These are phyloP conservation scores for Cladobotryum protrusum DNA, from an alignment of 2,329 filamentous ascomycete genomes.

Conservation along the genomic window DNA sequence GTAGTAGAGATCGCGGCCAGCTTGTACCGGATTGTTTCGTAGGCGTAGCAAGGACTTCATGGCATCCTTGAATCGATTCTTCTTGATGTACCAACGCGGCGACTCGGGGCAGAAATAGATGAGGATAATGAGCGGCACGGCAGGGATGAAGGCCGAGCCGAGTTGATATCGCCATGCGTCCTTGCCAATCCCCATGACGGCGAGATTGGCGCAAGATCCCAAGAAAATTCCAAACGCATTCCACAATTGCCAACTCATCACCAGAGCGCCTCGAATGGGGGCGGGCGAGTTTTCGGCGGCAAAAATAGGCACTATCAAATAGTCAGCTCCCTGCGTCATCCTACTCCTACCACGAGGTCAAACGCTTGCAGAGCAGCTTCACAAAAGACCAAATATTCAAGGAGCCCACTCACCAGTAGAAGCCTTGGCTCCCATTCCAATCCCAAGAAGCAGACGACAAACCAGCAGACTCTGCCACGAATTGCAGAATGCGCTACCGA, in stretches of 20 bases:
- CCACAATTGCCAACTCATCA: slow-evolving; percentile 78
- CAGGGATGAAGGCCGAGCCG: slow-evolving; percentile 57
- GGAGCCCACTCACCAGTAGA: slow-evolving; percentile 41
- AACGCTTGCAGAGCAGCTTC: neutral
- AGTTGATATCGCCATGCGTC: slow-evolving; percentile 57
- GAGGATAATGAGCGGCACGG: slow-evolving; percentile 48
- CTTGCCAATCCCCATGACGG: slow-evolving; percentile 28
- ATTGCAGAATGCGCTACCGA: slow-evolving; percentile 65
- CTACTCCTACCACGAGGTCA: neutral
- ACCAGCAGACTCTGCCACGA: slow-evolving; percentile 67
- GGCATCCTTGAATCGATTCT: slow-evolving; percentile 54
- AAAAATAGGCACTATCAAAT: slow-evolving; percentile 59
- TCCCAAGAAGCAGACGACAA: slow-evolving; percentile 65
- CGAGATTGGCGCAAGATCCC: slow-evolving; percentile 55
- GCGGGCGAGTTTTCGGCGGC: slow-evolving; percentile 69
- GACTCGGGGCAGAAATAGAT: slow-evolving; percentile 64
- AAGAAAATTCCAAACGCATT: slow-evolving; percentile 56
- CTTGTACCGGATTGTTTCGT: slow-evolving; percentile 50
- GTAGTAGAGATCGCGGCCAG: slow-evolving; percentile 56
- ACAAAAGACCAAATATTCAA: neutral
- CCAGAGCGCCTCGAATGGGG: slow-evolving; percentile 63
- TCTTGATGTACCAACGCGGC: slow-evolving; percentile 62
- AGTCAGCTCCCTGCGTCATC: neutral
- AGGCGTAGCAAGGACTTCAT: slow-evolving; percentile 49
- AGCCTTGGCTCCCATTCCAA: slow-evolving; percentile 71